A percentile compares a stretch with the other conserved stretches of the same genome.
These are phyloP conservation scores for Ciborinia camelliae DNA, from an alignment of 2,329 filamentous ascomycete genomes.

Conservation along the genomic window DNA sequence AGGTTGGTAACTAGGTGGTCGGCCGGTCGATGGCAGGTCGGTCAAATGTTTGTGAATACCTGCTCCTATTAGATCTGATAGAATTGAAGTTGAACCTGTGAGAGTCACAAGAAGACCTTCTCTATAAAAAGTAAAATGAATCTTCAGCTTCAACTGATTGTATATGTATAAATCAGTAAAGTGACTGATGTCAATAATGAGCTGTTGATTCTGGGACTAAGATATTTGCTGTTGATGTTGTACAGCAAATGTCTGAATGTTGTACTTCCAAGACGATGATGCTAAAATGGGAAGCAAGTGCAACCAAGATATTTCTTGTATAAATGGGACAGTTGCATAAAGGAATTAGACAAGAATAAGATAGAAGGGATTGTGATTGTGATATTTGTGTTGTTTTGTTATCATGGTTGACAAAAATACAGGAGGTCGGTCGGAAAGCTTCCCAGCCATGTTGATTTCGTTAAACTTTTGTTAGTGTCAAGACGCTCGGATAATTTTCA, in stretches of 20 bases:
- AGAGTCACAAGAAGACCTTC: not conserved
- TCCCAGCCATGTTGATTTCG: slow-evolving; percentile 20
- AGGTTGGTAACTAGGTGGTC: not conserved
- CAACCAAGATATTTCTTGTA: slow-evolving; percentile 11
- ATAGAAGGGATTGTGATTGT: not conserved
- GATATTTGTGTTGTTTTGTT: slow-evolving; percentile 17
- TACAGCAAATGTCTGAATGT: not conserved
- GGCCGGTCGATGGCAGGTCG: not conserved
- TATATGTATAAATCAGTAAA: not conserved
- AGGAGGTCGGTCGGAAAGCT: slow-evolving; percentile 14
- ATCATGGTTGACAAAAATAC: slow-evolving; percentile 6
- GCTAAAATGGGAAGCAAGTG: slow-evolving; percentile 6
- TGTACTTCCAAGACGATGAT: not conserved
- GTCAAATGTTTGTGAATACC: not conserved
- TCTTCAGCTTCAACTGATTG: not conserved
- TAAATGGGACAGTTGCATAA: slow-evolving; percentile 15
- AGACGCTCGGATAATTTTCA: slow-evolving; percentile 4
- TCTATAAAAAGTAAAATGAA: not conserved
- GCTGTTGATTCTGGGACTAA: slow-evolving; percentile 6
- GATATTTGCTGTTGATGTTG: not conserved
- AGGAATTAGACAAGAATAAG: slow-evolving; percentile 13
- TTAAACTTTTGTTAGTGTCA: slow-evolving; percentile 7
- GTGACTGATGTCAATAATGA: not conserved
- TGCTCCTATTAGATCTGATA: not conserved
- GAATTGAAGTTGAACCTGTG: not conserved